phyloP scores from a whole-genome alignment of 2,329 filamentous ascomycete genomes.

The Cercospora brassicicola region DNA sequence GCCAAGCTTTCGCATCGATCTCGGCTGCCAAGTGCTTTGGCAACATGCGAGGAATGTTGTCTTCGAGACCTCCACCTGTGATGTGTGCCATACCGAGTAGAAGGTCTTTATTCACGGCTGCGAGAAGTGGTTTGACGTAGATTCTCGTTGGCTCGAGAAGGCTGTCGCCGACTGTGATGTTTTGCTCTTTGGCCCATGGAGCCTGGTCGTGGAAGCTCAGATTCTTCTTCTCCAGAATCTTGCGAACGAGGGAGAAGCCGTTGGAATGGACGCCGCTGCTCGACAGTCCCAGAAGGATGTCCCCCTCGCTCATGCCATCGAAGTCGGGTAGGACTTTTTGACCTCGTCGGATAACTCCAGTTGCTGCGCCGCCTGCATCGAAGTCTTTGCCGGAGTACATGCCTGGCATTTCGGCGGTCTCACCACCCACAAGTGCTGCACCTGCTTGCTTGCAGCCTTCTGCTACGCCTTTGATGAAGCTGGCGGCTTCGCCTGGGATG shows the following conservation, averaged over 20 bases:
- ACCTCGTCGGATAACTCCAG: constrained; percentile 73
- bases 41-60: constrained; percentile 94
- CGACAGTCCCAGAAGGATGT: constrained; percentile 80
- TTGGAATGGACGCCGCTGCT: constrained; percentile 93
- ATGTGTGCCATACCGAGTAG: constrained; percentile 96
- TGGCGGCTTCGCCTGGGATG: constrained; percentile 71
- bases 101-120: constrained; percentile 59
- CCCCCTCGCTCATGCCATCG: constrained; percentile 73
- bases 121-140: constrained; percentile 73
- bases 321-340: constrained; percentile 71
- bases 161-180: constrained; percentile 66
- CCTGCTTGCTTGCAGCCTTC: constrained; percentile 80
- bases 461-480: constrained; percentile 90
- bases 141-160: constrained; percentile 89
- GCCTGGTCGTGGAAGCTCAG: constrained; percentile 70
- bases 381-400: constrained; percentile 89
- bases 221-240: constrained; percentile 75
- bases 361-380: constrained; percentile 85
- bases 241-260: constrained; percentile 93
- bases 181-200: constrained; percentile 66
- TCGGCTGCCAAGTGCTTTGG: constrained; percentile 74
- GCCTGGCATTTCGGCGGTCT: constrained; percentile 97
- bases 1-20: constrained; percentile 75
- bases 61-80: constrained; percentile 86
- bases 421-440: constrained; percentile 91